phyloP scores from a whole-genome alignment of 768 basidiomycete species.

The Boletus tylopilopsis region DNA sequence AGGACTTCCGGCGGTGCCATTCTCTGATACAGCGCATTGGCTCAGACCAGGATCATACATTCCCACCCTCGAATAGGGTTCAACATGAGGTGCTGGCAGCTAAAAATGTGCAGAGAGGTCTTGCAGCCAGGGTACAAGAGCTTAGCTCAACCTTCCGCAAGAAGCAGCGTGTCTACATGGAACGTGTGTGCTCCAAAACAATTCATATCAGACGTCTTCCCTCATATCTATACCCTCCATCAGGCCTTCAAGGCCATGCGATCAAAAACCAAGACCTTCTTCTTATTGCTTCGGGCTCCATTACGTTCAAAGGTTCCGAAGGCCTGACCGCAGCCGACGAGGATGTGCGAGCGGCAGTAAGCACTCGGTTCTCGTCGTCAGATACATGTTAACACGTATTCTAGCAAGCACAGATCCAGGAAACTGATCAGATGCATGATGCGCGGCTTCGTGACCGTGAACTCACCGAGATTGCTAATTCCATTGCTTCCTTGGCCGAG shows the following conservation, averaged over 20 bases:
- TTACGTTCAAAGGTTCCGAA: constrained; percentile 79
- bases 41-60: constrained; percentile 52
- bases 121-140: constrained; percentile 96
- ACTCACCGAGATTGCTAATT: constrained; percentile 85
- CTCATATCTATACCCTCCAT: constrained; percentile 14
- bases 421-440: constrained; percentile 37
- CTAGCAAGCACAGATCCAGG: constrained; percentile 34
- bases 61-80: constrained; percentile 51
- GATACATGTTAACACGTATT: constrained; percentile 11
- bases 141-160: constrained; percentile 89
- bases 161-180: constrained; percentile 98
- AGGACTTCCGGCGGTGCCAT: constrained; percentile 42
- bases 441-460: constrained; percentile 59
- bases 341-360: constrained; percentile 81
- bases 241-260: constrained; percentile 95
- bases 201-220: constrained; percentile 5
- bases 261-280: constrained; percentile 95
- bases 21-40: constrained; percentile 67
- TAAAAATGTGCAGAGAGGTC: constrained; percentile 91
- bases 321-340: constrained; percentile 84
- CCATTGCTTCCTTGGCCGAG: constrained; percentile 87
- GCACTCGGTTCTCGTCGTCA: constrained; percentile 32
- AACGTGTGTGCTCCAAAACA: constrained; percentile 61
- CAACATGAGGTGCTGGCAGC: constrained; percentile 63
- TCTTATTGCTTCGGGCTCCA: constrained; percentile 82